Conservation (phyloP, 805 yeast species). For the Starmerella sp. region DNA sequence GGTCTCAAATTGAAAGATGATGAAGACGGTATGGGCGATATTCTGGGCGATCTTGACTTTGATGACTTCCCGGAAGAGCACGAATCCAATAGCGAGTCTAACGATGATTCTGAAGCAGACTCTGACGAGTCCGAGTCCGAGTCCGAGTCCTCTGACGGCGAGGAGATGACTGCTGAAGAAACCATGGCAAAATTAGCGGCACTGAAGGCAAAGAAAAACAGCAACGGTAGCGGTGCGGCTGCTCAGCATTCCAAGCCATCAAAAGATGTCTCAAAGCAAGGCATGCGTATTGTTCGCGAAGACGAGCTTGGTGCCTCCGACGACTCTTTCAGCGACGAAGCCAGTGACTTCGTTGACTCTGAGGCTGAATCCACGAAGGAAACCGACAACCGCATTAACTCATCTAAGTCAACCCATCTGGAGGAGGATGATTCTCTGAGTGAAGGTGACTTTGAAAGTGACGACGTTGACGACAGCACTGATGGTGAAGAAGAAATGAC, state of each 20-base stretch:
- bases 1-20: conserved; percentile 40
- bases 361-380: not conserved
- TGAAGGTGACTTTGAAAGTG: conserved; percentile 23
- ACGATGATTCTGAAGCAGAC: not conserved
- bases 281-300: not conserved
- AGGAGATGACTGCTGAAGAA: conserved; percentile 18
- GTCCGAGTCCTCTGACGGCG: not conserved
- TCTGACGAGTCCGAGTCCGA: not conserved
- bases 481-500: conserved; percentile 11
- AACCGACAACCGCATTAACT: too few relatives aligned
- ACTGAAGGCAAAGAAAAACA: conserved; percentile 6
- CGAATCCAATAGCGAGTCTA: not conserved
- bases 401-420: too few relatives aligned
- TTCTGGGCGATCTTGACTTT: conserved; percentile 60
- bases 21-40: conserved; percentile 71
- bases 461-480: not conserved
- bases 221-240: not conserved
- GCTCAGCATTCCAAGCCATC: too few relatives aligned
- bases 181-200: conserved; percentile 20
- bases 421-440: conserved; percentile 13
- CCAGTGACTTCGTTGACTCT: conserved; percentile 6
- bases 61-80: conserved; percentile 26
- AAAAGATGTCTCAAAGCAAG: not conserved
- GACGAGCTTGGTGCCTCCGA: conserved; percentile 17
- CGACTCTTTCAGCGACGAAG: conserved; percentile 8